Percentiles rank a stretch among this genome's conserved stretches.
Evolutionary conservation across 75 land plant genomes (phyloP).

Genomic region (Gnetum montanum): DNA sequence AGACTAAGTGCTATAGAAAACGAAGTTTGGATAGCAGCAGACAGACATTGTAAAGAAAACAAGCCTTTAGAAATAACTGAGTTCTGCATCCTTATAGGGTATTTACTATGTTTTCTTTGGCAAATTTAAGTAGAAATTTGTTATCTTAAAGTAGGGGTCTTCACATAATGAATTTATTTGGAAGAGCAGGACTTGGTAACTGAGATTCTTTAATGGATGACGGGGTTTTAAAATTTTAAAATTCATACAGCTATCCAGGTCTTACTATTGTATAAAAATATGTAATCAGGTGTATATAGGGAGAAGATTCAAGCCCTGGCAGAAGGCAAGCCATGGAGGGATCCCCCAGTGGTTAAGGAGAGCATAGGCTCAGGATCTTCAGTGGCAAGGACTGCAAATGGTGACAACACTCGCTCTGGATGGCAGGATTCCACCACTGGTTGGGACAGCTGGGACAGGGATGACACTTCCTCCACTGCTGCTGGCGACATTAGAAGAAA

Average conservation of each 20-base stretch:
- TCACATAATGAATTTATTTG: too few species aligned
- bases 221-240: background rate
- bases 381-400: slow-evolving; percentile 5
- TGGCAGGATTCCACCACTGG: slow-evolving; percentile 21
- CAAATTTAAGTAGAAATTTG: too few species aligned
- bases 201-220: background rate
- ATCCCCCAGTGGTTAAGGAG: slow-evolving; percentile 77
- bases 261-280: background rate
- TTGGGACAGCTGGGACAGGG: slow-evolving; percentile 81
- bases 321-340: slow-evolving; percentile 77
- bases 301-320: slow-evolving; percentile 85
- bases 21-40: too few species aligned
- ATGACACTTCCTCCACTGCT: slow-evolving; percentile 15
- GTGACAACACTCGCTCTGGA: slow-evolving; percentile 6
- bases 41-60: too few species aligned
- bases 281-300: slow-evolving; percentile 35
- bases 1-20: too few species aligned
- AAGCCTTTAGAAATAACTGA: too few species aligned
- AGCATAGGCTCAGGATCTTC: slow-evolving; percentile 19
- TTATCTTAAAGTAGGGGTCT: too few species aligned
- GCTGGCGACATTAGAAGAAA: slow-evolving; percentile 58
- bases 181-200: too few species aligned
- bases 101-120: too few species aligned
- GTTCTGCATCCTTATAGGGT: too few species aligned
- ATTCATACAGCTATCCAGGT: background rate